These are phyloP conservation scores for Wickerhamiella infanticola DNA, from an alignment of 1,139 yeast genomes.

Conservation along the genomic window DNA sequence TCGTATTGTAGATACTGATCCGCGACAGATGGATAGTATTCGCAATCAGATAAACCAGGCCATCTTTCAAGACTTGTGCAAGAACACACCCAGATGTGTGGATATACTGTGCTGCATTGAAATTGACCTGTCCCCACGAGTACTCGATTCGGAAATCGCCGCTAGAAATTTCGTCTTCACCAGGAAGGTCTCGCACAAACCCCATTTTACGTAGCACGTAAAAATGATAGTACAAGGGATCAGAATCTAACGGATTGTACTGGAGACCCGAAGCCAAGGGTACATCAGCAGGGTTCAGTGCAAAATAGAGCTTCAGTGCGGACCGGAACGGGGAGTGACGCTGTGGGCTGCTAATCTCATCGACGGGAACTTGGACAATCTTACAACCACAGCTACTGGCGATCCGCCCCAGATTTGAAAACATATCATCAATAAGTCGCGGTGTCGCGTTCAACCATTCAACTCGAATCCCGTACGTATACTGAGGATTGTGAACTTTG, in stretches of 20 bases:
- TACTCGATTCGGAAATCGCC: slow-evolving; percentile 39
- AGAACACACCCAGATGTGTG: slow-evolving; percentile 81
- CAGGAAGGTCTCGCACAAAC: slow-evolving; percentile 69
- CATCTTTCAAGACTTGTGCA: slow-evolving; percentile 73
- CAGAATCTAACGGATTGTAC: slow-evolving; percentile 27
- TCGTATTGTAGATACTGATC: slow-evolving; percentile 4
- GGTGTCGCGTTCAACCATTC: slow-evolving; percentile 93
- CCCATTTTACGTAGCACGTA: slow-evolving; percentile 53
- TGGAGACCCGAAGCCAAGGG: slow-evolving; percentile 22
- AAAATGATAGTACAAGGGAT: slow-evolving; percentile 43
- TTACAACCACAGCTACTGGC: slow-evolving; percentile 78
- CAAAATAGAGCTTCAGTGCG: slow-evolving; percentile 49
- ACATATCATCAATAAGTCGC: slow-evolving; percentile 75
- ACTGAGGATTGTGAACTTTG: slow-evolving; percentile 84
- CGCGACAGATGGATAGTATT: slow-evolving; percentile 24
- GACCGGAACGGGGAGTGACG: slow-evolving; percentile 76
- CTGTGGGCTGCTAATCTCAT: slow-evolving; percentile 67
- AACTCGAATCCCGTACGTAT: slow-evolving; percentile 77
- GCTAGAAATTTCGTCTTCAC: slow-evolving; percentile 25
- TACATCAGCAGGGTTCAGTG: slow-evolving; percentile 38
- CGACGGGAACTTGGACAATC: slow-evolving; percentile 88
- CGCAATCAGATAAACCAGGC: slow-evolving; percentile 47
- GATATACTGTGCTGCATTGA: slow-evolving; percentile 74
- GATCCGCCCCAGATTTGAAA: slow-evolving; percentile 62
- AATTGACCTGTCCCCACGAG: slow-evolving; percentile 84